phyloP scores from a whole-genome alignment of 2,329 filamentous ascomycete species.

The Neoscytalidium dimidiatum region DNA sequence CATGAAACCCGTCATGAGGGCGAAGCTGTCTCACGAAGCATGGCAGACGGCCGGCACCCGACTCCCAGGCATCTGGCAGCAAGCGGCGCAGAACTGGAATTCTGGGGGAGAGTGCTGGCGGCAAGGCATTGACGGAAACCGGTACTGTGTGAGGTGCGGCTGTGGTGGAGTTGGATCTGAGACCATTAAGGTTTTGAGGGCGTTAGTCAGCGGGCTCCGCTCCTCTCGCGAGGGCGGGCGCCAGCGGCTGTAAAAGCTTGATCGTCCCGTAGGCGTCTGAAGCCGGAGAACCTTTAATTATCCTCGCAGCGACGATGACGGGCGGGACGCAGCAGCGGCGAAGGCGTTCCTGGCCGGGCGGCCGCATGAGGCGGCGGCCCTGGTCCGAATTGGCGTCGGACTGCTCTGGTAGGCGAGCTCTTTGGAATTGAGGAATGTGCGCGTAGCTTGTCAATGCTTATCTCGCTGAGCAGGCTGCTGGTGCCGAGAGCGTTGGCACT shows the following conservation, averaged over 20 bases:
- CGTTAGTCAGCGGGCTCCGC: constrained; percentile 12
- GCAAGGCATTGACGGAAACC: constrained; percentile 31
- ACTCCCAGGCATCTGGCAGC: neutral
- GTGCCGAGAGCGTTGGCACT: neutral
- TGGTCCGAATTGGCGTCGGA: neutral
- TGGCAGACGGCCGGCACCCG: constrained; percentile 11
- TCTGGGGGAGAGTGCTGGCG: constrained; percentile 31
- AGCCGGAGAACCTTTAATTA: constrained; percentile 10
- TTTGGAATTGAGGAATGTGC: neutral
- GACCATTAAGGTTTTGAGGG: constrained; percentile 26
- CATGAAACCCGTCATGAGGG: constrained; percentile 45
- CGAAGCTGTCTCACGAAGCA: constrained; percentile 39
- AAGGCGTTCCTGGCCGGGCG: neutral
- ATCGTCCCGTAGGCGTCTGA: constrained; percentile 13
- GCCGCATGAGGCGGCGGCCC: constrained; percentile 6
- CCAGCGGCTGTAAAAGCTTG: constrained; percentile 4
- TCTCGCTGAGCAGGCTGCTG: neutral
- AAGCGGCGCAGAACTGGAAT: constrained; percentile 1
- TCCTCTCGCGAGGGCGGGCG: neutral
- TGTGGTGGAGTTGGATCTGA: constrained; percentile 28
- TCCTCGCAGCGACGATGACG: constrained; percentile 4
- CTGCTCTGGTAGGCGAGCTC: neutral
- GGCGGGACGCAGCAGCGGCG: neutral
- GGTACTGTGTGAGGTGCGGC: constrained; percentile 33
- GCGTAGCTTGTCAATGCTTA: constrained; percentile 5